Conservation (phyloP, 2,329 filamentous ascomycete genomes). For the Scedosporium boydii region DNA sequence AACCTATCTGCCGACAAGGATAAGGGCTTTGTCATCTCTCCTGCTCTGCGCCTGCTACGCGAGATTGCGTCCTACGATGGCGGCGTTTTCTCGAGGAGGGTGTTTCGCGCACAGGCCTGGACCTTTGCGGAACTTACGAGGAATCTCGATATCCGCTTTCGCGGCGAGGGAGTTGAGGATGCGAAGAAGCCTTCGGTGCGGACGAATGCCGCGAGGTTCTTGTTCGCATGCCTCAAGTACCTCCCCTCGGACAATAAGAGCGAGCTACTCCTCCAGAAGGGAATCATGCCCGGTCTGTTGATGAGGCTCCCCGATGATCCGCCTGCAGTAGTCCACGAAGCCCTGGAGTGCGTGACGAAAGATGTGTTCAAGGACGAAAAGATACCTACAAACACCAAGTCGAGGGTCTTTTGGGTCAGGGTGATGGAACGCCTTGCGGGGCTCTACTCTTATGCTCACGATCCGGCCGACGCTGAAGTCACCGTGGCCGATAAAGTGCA, state of each 20-base stretch:
- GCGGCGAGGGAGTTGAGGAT: slow-evolving; percentile 50
- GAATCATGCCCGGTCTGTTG: slow-evolving; percentile 74
- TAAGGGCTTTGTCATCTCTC: slow-evolving; percentile 83
- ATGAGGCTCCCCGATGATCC: slow-evolving; percentile 72
- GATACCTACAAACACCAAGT: slow-evolving; percentile 65
- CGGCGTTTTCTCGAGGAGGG: slow-evolving; percentile 64
- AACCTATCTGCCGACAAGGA: slow-evolving; percentile 71
- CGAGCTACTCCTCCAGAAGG: slow-evolving; percentile 70
- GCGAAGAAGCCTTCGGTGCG: slow-evolving; percentile 66
- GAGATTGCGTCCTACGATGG: slow-evolving; percentile 84
- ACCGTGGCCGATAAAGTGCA: slow-evolving; percentile 62
- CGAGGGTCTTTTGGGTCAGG: slow-evolving; percentile 63
- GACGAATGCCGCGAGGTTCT: slow-evolving; percentile 72
- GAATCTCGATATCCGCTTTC: slow-evolving; percentile 64
- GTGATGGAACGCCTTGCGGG: slow-evolving; percentile 63
- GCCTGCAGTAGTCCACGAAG: slow-evolving; percentile 63
- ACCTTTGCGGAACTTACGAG: slow-evolving; percentile 73
- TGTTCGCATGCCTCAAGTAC: slow-evolving; percentile 70
- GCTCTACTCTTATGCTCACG: slow-evolving; percentile 55
- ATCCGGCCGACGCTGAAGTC: slow-evolving; percentile 28
- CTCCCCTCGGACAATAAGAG: slow-evolving; percentile 68
- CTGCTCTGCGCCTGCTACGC: slow-evolving; percentile 73
- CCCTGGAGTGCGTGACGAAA: slow-evolving; percentile 60
- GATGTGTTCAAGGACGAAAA: slow-evolving; percentile 67
- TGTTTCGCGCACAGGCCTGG: slow-evolving; percentile 69